phyloP scores from a whole-genome alignment of 805 yeast species.

The Myxozyma lipomycoides region DNA sequence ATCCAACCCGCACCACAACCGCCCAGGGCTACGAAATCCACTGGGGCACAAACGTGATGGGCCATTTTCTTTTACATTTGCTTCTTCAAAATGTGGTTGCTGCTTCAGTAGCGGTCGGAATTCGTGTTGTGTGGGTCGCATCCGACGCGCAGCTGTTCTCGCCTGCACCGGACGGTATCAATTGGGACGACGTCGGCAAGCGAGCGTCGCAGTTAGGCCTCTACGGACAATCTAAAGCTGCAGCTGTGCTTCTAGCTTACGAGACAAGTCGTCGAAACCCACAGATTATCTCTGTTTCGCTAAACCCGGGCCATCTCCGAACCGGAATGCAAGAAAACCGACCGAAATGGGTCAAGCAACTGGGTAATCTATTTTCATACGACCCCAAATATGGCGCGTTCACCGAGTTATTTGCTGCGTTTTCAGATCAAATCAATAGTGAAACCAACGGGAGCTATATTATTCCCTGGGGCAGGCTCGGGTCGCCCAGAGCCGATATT shows the following conservation, averaged over 20 bases:
- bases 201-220: conserved; percentile 19
- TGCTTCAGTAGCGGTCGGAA: conserved; percentile 29
- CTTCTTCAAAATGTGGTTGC: conserved; percentile 34
- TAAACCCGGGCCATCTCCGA: conserved; percentile 25
- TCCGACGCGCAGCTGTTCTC: conserved; percentile 40
- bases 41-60: conserved; percentile 47
- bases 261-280: conserved; percentile 11
- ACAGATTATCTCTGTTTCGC: not conserved
- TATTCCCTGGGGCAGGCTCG: conserved; percentile 45
- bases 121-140: conserved; percentile 46
- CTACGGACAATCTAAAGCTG: conserved; percentile 48
- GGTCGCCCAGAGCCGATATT: conserved; percentile 27
- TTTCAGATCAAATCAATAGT: conserved; percentile 40
- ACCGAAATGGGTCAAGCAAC: conserved; percentile 21
- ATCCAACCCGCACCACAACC: conserved; percentile 40
- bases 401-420: conserved; percentile 44
- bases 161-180: conserved; percentile 37
- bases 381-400: conserved; percentile 42
- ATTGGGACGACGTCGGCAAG: conserved; percentile 38
- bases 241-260: conserved; percentile 17
- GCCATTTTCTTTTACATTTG: conserved; percentile 45
- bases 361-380: conserved; percentile 20
- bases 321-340: conserved; percentile 27
- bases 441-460: conserved; percentile 39
- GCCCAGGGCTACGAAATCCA: conserved; percentile 46